Conservation (phyloP, 768 basidiomycete species). For the Tulasnella calospora region DNA sequence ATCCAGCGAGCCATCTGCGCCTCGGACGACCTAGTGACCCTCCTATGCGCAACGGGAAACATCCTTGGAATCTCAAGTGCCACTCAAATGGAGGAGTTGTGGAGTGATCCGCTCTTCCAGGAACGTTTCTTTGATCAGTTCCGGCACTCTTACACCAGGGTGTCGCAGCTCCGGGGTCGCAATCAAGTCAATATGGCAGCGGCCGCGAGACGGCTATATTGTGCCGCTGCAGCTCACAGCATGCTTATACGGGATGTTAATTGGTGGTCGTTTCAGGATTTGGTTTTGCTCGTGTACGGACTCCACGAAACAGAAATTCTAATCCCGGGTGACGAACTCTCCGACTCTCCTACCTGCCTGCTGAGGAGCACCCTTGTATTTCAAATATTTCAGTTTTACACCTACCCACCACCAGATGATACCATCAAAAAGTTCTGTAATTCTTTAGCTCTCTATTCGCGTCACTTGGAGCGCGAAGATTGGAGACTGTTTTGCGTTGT, state of each 20-base stretch:
- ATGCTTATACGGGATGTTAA: not conserved
- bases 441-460: not conserved
- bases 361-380: not conserved
- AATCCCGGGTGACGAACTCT: not conserved
- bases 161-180: not conserved
- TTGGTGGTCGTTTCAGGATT: not conserved
- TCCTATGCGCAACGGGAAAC: not conserved
- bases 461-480: not conserved
- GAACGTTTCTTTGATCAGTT: not conserved
- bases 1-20: not conserved
- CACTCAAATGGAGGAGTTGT: not conserved
- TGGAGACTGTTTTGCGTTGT: not conserved
- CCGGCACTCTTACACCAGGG: not conserved
- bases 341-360: not conserved
- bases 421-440: not conserved
- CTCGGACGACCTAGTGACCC: not conserved
- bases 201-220: not conserved
- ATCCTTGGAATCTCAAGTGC: not conserved
- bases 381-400: not conserved
- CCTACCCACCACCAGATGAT: not conserved
- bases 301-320: not conserved
- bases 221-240: not conserved
- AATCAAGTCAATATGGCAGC: not conserved
- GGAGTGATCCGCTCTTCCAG: not conserved
- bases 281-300: not conserved